Evolutionary conservation across 1,139 yeast species (phyloP).

Genomic region (Meyerozyma guilliermondii): DNA sequence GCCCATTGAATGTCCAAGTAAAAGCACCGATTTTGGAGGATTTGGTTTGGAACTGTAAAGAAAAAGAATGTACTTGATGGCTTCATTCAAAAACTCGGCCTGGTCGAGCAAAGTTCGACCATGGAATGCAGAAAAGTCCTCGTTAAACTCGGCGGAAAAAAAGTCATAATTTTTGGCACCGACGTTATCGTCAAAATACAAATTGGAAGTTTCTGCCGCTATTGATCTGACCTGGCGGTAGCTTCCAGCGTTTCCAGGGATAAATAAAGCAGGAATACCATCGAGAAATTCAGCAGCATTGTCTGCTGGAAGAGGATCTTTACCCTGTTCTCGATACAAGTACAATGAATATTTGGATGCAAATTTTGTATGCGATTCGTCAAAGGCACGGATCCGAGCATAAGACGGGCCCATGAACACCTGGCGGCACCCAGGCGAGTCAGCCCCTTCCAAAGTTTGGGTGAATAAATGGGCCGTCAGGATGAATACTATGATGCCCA

Average conservation of each 20-base stretch:
- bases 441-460: slow-evolving; percentile 24
- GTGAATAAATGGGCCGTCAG: slow-evolving; percentile 17
- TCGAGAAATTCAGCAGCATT: slow-evolving; percentile 29
- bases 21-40: slow-evolving; percentile 67
- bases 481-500: slow-evolving; percentile 14
- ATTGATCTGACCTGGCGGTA: slow-evolving; percentile 84
- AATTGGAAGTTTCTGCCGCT: slow-evolving; percentile 70
- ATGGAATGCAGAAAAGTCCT: slow-evolving; percentile 94
- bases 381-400: slow-evolving; percentile 68
- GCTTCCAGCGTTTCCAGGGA: slow-evolving; percentile 98
- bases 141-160: slow-evolving; percentile 89
- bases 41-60: slow-evolving; percentile 40
- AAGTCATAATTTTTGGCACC: slow-evolving; percentile 56
- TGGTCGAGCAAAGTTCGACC: slow-evolving; percentile 92
- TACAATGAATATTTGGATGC: slow-evolving; percentile 79
- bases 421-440: slow-evolving; percentile 43
- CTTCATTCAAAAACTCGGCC: slow-evolving; percentile 90
- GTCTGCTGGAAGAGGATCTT: slow-evolving; percentile 53
- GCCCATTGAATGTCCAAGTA: slow-evolving; percentile 96
- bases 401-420: slow-evolving; percentile 77
- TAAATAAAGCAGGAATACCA: slow-evolving; percentile 86
- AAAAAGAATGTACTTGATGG: slow-evolving; percentile 66
- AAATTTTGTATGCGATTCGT: slow-evolving; percentile 61
- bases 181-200: slow-evolving; percentile 38
- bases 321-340: slow-evolving; percentile 71